Evolutionary conservation across 2,329 filamentous ascomycete genomes (phyloP).

Genomic region (Paecilomyces dactylethromorphus): DNA sequence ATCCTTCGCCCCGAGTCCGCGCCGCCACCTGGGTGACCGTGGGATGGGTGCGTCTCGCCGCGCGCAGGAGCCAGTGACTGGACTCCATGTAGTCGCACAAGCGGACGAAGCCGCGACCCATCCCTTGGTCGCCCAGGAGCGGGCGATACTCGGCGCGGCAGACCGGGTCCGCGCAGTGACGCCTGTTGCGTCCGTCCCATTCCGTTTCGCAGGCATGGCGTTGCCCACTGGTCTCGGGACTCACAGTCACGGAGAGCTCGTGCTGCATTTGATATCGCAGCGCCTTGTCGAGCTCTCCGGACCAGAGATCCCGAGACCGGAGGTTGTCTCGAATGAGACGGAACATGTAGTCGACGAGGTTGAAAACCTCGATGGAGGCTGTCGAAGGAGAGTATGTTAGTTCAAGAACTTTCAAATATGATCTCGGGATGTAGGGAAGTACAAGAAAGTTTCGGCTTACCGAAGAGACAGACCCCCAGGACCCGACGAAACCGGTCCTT

Average conservation of each 20-base stretch:
- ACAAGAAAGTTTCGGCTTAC: constrained; percentile 11
- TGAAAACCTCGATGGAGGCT: constrained; percentile 19
- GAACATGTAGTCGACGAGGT: constrained; percentile 24
- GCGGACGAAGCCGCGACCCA: constrained; percentile 10
- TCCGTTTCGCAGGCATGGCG: constrained; percentile 27
- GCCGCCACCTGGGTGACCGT: constrained; percentile 10
- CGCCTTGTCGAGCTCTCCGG: constrained; percentile 11
- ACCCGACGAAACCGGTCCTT: constrained; percentile 29
- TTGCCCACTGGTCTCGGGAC: constrained; percentile 8
- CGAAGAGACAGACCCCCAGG: constrained; percentile 24
- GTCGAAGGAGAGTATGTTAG: neutral
- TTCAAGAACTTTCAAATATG: neutral
- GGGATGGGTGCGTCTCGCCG: constrained; percentile 24
- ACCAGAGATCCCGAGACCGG: constrained; percentile 9
- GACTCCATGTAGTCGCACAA: constrained; percentile 17
- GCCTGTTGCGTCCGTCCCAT: constrained; percentile 20
- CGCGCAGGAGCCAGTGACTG: constrained; percentile 24
- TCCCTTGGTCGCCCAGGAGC: constrained; percentile 11
- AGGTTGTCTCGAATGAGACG: constrained; percentile 28
- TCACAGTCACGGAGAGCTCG: constrained; percentile 16
- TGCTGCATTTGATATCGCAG: constrained; percentile 17
- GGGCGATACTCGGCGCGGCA: constrained; percentile 17
- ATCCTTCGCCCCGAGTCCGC: constrained; percentile 23
- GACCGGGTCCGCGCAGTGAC: constrained; percentile 17
- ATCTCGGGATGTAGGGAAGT: neutral